phyloP scores from a whole-genome alignment of 2,329 filamentous ascomycete genomes.

The Gliomastix tumulicola region DNA sequence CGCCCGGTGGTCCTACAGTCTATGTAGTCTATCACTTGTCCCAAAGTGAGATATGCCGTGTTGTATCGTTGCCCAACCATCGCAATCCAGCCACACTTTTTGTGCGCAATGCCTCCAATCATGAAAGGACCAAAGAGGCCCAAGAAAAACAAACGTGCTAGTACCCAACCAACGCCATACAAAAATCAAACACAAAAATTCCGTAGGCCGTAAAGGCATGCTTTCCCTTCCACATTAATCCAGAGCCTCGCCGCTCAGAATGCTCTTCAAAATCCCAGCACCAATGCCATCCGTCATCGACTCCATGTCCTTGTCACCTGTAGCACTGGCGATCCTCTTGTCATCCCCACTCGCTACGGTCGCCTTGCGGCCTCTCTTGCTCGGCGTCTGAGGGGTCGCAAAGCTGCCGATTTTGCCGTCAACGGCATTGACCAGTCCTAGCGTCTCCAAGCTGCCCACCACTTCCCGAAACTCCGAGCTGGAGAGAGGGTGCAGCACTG shows the following conservation, averaged over 20 bases:
- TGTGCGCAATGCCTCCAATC: too few relatives aligned
- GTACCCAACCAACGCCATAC: too few relatives aligned
- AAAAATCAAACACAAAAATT: background rate
- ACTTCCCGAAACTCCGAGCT: slow-evolving; percentile 94
- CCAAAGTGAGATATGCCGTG: too few relatives aligned
- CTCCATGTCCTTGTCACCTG: slow-evolving; percentile 73
- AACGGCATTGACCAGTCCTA: slow-evolving; percentile 68
- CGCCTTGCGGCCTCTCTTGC: slow-evolving; percentile 56
- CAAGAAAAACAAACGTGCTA: background rate
- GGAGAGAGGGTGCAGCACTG: slow-evolving; percentile 82
- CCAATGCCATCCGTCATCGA: slow-evolving; percentile 59
- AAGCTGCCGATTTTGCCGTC: slow-evolving; percentile 66
- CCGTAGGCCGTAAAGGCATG: background rate
- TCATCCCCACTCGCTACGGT: slow-evolving; percentile 57
- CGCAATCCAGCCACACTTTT: too few relatives aligned
- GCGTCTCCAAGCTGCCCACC: slow-evolving; percentile 78
- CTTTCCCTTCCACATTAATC: slow-evolving; percentile 27
- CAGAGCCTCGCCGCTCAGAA: slow-evolving; percentile 54
- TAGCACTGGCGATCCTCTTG: slow-evolving; percentile 69
- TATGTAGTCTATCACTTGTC: too few relatives aligned
- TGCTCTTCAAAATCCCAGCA: slow-evolving; percentile 53
- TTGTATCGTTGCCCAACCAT: too few relatives aligned
- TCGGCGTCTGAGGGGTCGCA: slow-evolving; percentile 59
- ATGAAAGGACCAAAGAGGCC: background rate
- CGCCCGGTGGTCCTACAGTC: too few relatives aligned